Conservation (phyloP, 2,329 filamentous ascomycete genomes). For the Hypoxylon sp. region DNA sequence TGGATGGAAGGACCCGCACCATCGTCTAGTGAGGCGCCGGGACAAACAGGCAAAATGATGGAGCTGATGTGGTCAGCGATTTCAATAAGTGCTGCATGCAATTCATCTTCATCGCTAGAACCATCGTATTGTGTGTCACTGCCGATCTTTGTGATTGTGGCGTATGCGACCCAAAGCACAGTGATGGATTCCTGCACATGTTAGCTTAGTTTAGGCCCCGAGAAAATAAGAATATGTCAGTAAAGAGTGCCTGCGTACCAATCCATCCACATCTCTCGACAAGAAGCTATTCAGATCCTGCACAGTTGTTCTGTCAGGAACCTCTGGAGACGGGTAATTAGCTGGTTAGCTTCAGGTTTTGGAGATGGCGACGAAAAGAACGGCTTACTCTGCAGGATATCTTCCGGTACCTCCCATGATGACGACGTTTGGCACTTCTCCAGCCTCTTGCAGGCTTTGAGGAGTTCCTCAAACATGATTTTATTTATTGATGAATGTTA, state of each 20-base stretch:
- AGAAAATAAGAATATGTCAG: too few species aligned
- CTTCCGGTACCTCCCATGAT: conserved; percentile 21
- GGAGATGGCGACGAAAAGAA: too few species aligned
- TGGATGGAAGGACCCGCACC: conserved; percentile 29
- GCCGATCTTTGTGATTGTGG: conserved; percentile 25
- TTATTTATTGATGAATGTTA: not conserved
- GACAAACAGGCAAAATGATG: conserved; percentile 46
- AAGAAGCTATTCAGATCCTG: conserved; percentile 26
- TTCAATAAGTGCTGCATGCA: conserved; percentile 1
- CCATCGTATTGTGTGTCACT: not conserved
- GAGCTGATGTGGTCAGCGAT: conserved; percentile 33
- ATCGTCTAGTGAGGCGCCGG: conserved; percentile 44
- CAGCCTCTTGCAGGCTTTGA: conserved; percentile 27
- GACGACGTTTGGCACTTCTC: not conserved
- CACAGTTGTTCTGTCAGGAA: conserved; percentile 21
- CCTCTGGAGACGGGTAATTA: conserved; percentile 21
- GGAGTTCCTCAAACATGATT: conserved; percentile 32
- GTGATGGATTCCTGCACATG: conserved; percentile 24
- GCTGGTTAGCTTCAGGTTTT: conserved; percentile 8
- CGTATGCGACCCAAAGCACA: conserved; percentile 29
- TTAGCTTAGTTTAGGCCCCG: conserved; percentile 12
- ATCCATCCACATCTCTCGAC: conserved; percentile 4
- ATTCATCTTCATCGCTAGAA: not conserved
- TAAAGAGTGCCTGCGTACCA: too few species aligned
- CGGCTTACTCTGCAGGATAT: conserved; percentile 29